Percentiles rank a stretch among this genome's conserved stretches.
phyloP scores from a whole-genome alignment of 176 grass and related monocot genomes.

The Rhynchospora breviuscula region DNA sequence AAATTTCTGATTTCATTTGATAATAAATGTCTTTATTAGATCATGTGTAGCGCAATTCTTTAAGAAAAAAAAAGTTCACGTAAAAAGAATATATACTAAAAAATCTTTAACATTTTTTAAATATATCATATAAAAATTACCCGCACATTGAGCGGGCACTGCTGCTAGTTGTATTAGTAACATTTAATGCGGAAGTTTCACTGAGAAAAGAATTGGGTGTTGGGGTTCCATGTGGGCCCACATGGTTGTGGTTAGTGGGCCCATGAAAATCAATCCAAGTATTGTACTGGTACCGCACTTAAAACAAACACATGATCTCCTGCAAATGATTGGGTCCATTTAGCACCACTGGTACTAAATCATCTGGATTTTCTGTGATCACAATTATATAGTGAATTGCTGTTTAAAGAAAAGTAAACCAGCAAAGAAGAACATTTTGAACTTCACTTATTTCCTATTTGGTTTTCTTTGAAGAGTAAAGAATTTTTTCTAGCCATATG shows the following conservation, averaged over 20 bases:
- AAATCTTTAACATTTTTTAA: too few species aligned
- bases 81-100: too few species aligned
- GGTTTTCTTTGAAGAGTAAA: neutral
- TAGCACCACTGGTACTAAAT: neutral
- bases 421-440: neutral
- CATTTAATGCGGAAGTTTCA: neutral
- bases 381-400: neutral
- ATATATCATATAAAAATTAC: too few species aligned
- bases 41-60: too few species aligned
- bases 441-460: neutral
- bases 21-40: too few species aligned
- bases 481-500: neutral
- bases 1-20: too few species aligned
- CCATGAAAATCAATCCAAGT: neutral
- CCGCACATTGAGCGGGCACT: too few species aligned
- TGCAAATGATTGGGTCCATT: slow-evolving; percentile 21
- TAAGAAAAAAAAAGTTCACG: too few species aligned
- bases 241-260: neutral
- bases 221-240: neutral
- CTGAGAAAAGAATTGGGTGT: neutral
- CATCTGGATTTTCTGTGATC: neutral
- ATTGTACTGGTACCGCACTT: slow-evolving; percentile 8
- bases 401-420: neutral
- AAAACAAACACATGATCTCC: slow-evolving; percentile 23
- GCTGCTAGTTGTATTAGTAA: neutral